Evolutionary conservation across 805 yeast genomes (phyloP).

Genomic region (Ogataea dorogensis): DNA sequence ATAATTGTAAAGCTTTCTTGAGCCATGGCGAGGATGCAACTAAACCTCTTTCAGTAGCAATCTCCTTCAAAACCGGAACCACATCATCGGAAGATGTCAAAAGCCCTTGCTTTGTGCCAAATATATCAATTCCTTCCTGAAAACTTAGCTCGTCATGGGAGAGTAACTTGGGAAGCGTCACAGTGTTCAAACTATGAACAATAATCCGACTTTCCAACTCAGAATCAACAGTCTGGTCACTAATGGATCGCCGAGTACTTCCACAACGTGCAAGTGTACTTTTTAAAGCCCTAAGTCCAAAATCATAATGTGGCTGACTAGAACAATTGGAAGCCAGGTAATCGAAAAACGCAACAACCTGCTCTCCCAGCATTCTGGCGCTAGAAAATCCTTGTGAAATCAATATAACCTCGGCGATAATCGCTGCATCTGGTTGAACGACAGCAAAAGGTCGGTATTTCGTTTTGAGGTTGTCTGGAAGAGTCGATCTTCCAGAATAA

Average conservation of each 20-base stretch:
- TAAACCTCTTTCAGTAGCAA: constrained; percentile 36
- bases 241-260: constrained; percentile 24
- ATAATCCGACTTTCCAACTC: constrained; percentile 37
- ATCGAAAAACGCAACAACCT: constrained; percentile 54
- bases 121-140: constrained; percentile 23
- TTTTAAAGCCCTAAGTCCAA: constrained; percentile 83
- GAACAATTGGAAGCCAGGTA: constrained; percentile 43
- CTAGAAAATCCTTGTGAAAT: constrained; percentile 65
- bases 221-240: neutral
- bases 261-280: constrained; percentile 63
- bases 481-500: constrained; percentile 74
- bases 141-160: constrained; percentile 49
- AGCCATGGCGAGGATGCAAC: constrained; percentile 43
- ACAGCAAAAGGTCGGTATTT: constrained; percentile 75
- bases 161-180: constrained; percentile 67
- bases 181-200: constrained; percentile 53
- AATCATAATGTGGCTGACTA: constrained; percentile 77
- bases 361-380: constrained; percentile 44
- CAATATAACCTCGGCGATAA: constrained; percentile 71
- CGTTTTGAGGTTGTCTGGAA: constrained; percentile 85
- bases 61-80: constrained; percentile 22
- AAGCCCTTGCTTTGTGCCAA: constrained; percentile 21
- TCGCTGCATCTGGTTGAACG: constrained; percentile 63
- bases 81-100: constrained; percentile 26
- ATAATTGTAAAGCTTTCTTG: constrained; percentile 57